These are phyloP conservation scores for Rubia tinctorum DNA, from an alignment of 305 asterid species.

Conservation along the genomic window DNA sequence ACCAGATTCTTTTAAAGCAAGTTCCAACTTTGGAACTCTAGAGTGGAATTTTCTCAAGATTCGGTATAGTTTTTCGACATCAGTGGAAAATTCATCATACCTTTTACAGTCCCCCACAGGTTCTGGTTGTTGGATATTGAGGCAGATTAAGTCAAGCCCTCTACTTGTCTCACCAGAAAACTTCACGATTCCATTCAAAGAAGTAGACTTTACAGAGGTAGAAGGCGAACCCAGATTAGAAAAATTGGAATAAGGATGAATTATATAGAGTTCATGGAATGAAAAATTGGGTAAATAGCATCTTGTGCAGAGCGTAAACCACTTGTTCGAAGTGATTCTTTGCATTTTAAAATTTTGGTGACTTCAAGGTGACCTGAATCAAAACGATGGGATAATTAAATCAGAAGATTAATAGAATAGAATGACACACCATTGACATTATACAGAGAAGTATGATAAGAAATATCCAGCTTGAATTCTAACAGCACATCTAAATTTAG, in stretches of 20 bases:
- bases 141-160: slow-evolving; percentile 10
- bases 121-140: slow-evolving; percentile 6
- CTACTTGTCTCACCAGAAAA: not conserved
- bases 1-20: slow-evolving; percentile 79
- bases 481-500: not conserved
- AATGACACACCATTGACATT: not conserved
- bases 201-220: slow-evolving; percentile 19
- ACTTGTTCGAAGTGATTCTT: slow-evolving; percentile 28
- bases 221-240: slow-evolving; percentile 28
- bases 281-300: slow-evolving; percentile 20
- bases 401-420: not conserved
- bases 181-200: slow-evolving; percentile 2
- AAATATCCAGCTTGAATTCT: not conserved
- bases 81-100: slow-evolving; percentile 10
- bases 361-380: not conserved
- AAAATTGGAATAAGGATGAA: slow-evolving; percentile 30
- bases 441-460: not conserved
- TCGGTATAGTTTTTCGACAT: slow-evolving; percentile 74
- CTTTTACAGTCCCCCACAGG: not conserved
- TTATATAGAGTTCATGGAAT: slow-evolving; percentile 25
- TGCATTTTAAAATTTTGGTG: not conserved
- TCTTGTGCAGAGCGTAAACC: slow-evolving; percentile 21
- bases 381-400: not conserved
- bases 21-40: slow-evolving; percentile 79
- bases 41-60: slow-evolving; percentile 70